A percentile compares a stretch with the other conserved stretches of the same genome.
Evolutionary conservation across 495 filamentous ascomycete genomes (phyloP).

Genomic region (Aspergillus ellipticus): DNA sequence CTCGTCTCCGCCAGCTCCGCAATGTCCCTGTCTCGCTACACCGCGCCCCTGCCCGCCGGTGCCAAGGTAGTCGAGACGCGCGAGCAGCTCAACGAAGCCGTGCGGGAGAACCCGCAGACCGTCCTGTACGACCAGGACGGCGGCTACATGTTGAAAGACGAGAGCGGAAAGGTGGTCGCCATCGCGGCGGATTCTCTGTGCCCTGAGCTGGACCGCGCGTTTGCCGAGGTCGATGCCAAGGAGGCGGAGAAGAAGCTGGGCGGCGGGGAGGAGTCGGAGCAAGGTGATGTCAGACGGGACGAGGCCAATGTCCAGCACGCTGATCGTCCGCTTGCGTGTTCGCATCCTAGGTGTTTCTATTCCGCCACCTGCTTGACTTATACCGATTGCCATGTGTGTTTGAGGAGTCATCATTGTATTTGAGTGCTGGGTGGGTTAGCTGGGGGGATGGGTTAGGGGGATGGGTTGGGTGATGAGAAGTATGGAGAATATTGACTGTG

Average conservation of each 20-base stretch:
- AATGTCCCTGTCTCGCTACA: slow-evolving; percentile 1
- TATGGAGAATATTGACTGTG: too few species aligned
- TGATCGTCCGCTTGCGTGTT: neutral
- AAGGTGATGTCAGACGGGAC: neutral
- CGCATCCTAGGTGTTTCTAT: slow-evolving; percentile 3
- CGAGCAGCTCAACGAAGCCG: slow-evolving; percentile 2
- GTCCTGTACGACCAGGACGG: slow-evolving; percentile 3
- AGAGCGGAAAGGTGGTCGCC: neutral
- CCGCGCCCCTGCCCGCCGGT: neutral
- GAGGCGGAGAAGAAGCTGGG: neutral
- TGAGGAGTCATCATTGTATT: neutral
- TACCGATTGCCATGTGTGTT: neutral
- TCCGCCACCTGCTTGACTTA: neutral
- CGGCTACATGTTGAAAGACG: slow-evolving; percentile 5
- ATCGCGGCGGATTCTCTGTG: slow-evolving; percentile 3
- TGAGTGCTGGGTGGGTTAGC: neutral
- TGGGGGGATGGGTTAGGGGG: neutral
- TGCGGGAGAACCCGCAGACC: neutral
- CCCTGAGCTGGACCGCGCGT: neutral
- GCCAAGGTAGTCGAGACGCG: neutral
- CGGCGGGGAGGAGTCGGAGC: neutral
- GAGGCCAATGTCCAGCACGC: neutral
- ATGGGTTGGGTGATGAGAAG: too few species aligned
- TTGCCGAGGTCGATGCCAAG: neutral
- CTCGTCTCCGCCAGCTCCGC: slow-evolving; percentile 1